Evolutionary conservation across 2,329 filamentous ascomycete species (phyloP).

Genomic region (Microcyclospora pomicola): DNA sequence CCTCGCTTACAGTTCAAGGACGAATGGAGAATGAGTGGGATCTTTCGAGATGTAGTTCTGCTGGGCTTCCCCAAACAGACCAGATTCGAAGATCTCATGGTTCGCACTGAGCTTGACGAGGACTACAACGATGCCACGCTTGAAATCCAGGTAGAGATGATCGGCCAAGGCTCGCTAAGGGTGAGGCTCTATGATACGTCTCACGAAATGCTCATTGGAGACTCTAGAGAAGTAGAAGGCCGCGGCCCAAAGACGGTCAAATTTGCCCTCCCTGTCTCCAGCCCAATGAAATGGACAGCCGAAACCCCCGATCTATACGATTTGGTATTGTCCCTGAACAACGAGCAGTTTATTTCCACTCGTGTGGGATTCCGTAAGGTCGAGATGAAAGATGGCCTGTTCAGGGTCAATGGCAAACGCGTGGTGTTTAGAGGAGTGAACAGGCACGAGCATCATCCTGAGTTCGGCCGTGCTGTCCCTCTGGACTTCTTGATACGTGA

Average conservation of each 20-base stretch:
- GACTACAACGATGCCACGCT: conserved; percentile 39
- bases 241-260: background rate
- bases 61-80: conserved; percentile 39
- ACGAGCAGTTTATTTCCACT: conserved; percentile 34
- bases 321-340: conserved; percentile 24
- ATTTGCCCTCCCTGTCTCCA: conserved; percentile 24
- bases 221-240: background rate
- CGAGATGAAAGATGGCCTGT: conserved; percentile 46
- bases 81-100: conserved; percentile 44
- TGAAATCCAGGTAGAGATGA: conserved; percentile 31
- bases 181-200: background rate
- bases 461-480: conserved; percentile 48
- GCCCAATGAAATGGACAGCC: conserved; percentile 53
- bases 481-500: conserved; percentile 48
- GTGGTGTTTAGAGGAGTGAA: conserved; percentile 53
- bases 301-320: conserved; percentile 51
- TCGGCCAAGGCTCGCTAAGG: conserved; percentile 20
- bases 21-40: conserved; percentile 26
- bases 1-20: conserved; percentile 19
- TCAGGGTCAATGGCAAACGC: conserved; percentile 48
- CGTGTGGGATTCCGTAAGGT: conserved; percentile 50
- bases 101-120: conserved; percentile 39
- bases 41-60: conserved; percentile 54
- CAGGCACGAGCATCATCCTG: conserved; percentile 56
- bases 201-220: background rate